A percentile compares a stretch with the other conserved stretches of the same genome.
phyloP scores from a whole-genome alignment of 2,329 filamentous ascomycete genomes.

The Ciborinia camelliae region DNA sequence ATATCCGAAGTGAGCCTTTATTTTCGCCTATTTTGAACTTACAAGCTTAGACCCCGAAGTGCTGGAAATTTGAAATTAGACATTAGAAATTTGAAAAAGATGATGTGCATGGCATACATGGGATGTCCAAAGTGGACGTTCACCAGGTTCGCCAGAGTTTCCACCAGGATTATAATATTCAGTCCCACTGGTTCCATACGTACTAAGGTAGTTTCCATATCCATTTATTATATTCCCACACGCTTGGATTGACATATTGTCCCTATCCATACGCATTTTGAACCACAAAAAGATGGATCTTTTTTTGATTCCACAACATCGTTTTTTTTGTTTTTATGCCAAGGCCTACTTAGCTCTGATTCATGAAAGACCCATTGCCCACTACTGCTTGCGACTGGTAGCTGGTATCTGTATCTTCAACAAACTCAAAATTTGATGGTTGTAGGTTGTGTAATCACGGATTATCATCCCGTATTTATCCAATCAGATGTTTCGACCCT shows the following conservation, averaged over 20 bases:
- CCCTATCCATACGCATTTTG: background rate
- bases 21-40: constrained; percentile 14
- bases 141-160: background rate
- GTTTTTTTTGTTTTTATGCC: background rate
- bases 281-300: constrained; percentile 6
- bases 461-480: constrained; percentile 1
- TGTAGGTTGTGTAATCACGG: background rate
- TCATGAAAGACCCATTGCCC: background rate
- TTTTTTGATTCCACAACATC: constrained; percentile 10
- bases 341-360: background rate
- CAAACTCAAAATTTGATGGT: background rate
- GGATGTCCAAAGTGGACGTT: background rate
- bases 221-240: constrained; percentile 9
- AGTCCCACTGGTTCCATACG: constrained; percentile 15
- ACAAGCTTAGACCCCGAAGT: constrained; percentile 14
- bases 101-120: constrained; percentile 17
- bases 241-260: constrained; percentile 1
- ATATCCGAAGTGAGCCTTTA: constrained; percentile 14
- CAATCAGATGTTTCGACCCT: background rate
- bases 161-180: constrained; percentile 11
- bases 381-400: too few species aligned
- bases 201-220: background rate
- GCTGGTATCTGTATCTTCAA: background rate
- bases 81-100: background rate
- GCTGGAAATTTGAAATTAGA: background rate